phyloP scores from a whole-genome alignment of 345 rosid species.

The Aquilaria malaccensis region DNA sequence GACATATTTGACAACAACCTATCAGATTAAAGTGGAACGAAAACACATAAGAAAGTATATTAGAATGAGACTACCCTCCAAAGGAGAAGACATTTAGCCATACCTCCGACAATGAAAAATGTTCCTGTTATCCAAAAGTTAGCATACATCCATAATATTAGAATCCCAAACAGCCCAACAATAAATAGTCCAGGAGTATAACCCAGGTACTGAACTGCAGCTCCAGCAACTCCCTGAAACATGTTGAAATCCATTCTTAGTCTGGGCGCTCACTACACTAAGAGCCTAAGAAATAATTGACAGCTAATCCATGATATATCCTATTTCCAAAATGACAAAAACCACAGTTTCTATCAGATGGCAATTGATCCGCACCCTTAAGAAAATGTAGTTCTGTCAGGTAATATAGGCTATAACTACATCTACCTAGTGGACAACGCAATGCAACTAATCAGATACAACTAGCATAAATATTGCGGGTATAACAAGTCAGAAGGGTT shows the following conservation, averaged over 20 bases:
- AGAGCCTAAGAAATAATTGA: too few species aligned
- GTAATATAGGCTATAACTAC: too few species aligned
- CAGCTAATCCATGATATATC: too few species aligned
- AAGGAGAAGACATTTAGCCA: constrained; percentile 14
- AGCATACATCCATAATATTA: constrained; percentile 95
- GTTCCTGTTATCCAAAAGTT: constrained; percentile 98
- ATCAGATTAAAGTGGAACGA: too few species aligned
- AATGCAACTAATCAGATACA: not conserved
- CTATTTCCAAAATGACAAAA: too few species aligned
- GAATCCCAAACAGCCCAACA: constrained; percentile 75
- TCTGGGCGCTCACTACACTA: not conserved
- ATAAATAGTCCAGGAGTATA: constrained; percentile 96
- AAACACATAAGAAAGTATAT: too few species aligned
- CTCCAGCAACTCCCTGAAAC: constrained; percentile 87
- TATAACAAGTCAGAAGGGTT: not conserved
- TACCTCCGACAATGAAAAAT: constrained; percentile 94
- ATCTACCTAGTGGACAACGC: too few species aligned
- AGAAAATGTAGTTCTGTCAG: too few species aligned
- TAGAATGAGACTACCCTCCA: not conserved
- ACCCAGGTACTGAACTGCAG: constrained; percentile 73
- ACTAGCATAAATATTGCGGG: not conserved
- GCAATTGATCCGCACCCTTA: too few species aligned
- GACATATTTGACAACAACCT: too few species aligned
- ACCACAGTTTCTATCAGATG: too few species aligned
- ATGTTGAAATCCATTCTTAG: constrained; percentile 10